Evolutionary conservation across 176 grass and related monocot species (phyloP), one percentile per base, ranked within the genome.

Genomic region (Guadua angustifolia): DNA sequence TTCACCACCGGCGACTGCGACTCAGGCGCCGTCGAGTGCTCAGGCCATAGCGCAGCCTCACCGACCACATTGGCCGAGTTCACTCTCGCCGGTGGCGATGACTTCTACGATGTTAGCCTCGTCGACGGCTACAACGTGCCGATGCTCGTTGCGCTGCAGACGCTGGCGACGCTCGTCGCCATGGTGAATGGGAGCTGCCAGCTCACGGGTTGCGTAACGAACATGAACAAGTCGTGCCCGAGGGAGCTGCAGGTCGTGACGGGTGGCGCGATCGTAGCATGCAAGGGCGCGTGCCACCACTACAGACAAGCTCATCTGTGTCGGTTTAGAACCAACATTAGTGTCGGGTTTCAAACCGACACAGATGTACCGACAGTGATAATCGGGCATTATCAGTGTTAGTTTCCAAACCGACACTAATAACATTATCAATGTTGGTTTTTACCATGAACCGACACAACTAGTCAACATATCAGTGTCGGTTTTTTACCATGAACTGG

Each of bases 61-160:
- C 92, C 92, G 2, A 89, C 78, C 32, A 91, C 89, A 0, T 59
- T 94, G 3, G 89, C 87, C 0, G 92, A 91, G 82, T 89, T 94
- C 82, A 94, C 92, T 5, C 92, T 94, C n/a, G 79, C 75, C 18
- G 50, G 18, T 82, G 66, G 89, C 33, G 51, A 88, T 75, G 95
- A 95, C 78, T 95, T 98, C 64, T 98, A 98, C 88, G 95, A 98
- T 81, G 95, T 98, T 45, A 98, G 95, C 92, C 89, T 98, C 58
- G 95, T 97, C 29, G 95, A 94, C 39, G 89, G 89, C 9, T 98
- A 98, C 82, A 98, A 98, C 76, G 82, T 98, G 65, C 95, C 95
- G 78, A 86, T 94, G 88, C 66, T 97, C 3, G 81, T 93, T n/a
- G 78, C 67, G 19, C 89, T 80, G 25, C 64, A 44, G 1, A 24